phyloP scores from a whole-genome alignment of 140 eudicot species.

The Oenanthe javanica region DNA sequence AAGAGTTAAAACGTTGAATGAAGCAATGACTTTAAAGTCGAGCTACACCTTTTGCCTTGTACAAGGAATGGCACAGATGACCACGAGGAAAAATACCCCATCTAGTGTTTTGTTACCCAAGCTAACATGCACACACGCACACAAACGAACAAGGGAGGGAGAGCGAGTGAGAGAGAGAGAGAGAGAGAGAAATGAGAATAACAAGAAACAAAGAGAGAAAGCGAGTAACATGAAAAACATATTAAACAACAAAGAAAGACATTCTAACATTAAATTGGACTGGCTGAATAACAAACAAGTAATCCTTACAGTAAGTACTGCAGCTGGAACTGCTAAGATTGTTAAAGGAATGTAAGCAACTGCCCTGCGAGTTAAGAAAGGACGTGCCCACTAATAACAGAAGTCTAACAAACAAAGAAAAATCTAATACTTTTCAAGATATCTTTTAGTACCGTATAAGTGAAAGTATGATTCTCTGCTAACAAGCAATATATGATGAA shows the following conservation, averaged over 20 bases:
- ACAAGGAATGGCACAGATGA: not conserved
- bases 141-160: not conserved
- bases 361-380: slow-evolving; percentile 48
- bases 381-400: not conserved
- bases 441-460: not conserved
- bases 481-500: not conserved
- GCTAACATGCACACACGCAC: not conserved
- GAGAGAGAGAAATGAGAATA: not conserved
- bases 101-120: not conserved
- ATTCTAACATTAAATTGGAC: not conserved
- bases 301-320: slow-evolving; percentile 67
- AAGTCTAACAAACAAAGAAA: not conserved
- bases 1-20: not conserved
- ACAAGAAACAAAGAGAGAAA: not conserved
- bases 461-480: not conserved
- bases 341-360: slow-evolving; percentile 86
- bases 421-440: not conserved
- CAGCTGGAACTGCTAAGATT: slow-evolving; percentile 85
- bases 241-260: not conserved
- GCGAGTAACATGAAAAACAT: not conserved
- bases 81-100: not conserved
- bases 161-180: not conserved
- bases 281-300: not conserved
- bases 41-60: not conserved
- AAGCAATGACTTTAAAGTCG: not conserved